A percentile compares a stretch with the other conserved stretches of the same genome.
phyloP scores from a whole-genome alignment of 805 yeast species.

The Metschnikowia lachancei region DNA sequence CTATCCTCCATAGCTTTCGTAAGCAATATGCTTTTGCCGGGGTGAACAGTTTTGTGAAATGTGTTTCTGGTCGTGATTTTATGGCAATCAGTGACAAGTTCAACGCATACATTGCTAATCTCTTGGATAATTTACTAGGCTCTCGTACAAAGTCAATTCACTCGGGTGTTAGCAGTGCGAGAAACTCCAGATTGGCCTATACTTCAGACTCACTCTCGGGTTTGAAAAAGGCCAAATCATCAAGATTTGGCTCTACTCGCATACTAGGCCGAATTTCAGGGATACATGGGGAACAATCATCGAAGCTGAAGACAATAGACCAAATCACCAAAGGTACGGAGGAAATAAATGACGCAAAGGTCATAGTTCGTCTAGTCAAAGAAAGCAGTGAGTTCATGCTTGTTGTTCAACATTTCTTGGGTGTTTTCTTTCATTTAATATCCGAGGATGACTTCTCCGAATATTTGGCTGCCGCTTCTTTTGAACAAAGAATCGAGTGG shows the following conservation, averaged over 20 bases:
- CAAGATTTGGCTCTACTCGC: slow-evolving; percentile 21
- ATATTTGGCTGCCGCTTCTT: slow-evolving; percentile 29
- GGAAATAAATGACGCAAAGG: slow-evolving; percentile 33
- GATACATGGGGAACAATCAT: slow-evolving; percentile 7
- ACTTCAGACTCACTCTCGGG: slow-evolving; percentile 11
- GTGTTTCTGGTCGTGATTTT: slow-evolving; percentile 50
- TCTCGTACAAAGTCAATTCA: slow-evolving; percentile 20
- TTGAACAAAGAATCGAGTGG: slow-evolving; percentile 27
- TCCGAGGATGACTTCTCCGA: slow-evolving; percentile 29
- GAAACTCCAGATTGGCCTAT: slow-evolving; percentile 11
- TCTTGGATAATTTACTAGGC: slow-evolving; percentile 28
- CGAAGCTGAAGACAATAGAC: slow-evolving; percentile 11
- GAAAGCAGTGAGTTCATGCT: slow-evolving; percentile 36
- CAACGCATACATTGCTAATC: slow-evolving; percentile 27
- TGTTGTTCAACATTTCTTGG: slow-evolving; percentile 39
- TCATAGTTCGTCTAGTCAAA: slow-evolving; percentile 35
- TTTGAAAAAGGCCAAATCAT: slow-evolving; percentile 15
- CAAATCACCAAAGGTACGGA: slow-evolving; percentile 7
- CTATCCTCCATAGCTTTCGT: slow-evolving; percentile 27
- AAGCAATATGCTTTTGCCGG: slow-evolving; percentile 32
- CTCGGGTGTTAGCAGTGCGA: slow-evolving; percentile 6
- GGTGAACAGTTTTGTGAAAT: slow-evolving; percentile 49
- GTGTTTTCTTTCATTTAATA: slow-evolving; percentile 41
- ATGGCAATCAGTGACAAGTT: slow-evolving; percentile 45
- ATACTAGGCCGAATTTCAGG: slow-evolving; percentile 14